phyloP scores from a whole-genome alignment of 1,284 basidiomycete genomes.

The Tilletia walkeri region DNA sequence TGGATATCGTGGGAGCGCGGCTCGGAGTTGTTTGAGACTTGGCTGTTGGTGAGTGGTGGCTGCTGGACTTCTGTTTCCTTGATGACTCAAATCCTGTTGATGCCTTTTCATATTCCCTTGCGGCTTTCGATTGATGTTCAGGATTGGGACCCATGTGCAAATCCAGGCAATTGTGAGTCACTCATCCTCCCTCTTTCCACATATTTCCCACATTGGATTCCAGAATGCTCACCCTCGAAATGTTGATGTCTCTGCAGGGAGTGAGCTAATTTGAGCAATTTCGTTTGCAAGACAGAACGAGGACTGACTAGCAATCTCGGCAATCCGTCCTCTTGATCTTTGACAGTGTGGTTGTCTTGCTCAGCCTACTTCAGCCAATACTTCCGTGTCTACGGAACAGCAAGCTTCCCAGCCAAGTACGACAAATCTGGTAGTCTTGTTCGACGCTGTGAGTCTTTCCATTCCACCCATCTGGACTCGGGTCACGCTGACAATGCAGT shows the following conservation, averaged over 20 bases:
- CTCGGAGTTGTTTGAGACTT: constrained; percentile 61
- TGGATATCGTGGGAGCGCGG: constrained; percentile 64
- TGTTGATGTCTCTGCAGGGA: background rate
- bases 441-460: constrained; percentile 50
- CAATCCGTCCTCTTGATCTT: background rate
- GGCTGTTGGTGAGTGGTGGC: constrained; percentile 27
- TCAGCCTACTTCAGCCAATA: constrained; percentile 59
- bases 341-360: constrained; percentile 60
- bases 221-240: too few relatives aligned
- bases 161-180: constrained; percentile 58
- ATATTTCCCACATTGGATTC: too few relatives aligned
- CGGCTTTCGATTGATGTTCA: background rate
- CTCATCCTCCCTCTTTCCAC: background rate
- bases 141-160: constrained; percentile 59
- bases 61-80: background rate
- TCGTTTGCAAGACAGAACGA: too few relatives aligned
- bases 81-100: background rate
- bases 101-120: constrained; percentile 20
- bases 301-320: background rate
- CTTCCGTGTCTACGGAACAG: constrained; percentile 58
- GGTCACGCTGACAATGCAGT: background rate
- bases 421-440: constrained; percentile 59
- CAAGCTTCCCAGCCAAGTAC: constrained; percentile 59
- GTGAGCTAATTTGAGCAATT: background rate
- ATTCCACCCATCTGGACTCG: background rate